Base-by-base conservation (phyloP, 148 eudicot genomes). In the Pouteria glomerata region DNA sequence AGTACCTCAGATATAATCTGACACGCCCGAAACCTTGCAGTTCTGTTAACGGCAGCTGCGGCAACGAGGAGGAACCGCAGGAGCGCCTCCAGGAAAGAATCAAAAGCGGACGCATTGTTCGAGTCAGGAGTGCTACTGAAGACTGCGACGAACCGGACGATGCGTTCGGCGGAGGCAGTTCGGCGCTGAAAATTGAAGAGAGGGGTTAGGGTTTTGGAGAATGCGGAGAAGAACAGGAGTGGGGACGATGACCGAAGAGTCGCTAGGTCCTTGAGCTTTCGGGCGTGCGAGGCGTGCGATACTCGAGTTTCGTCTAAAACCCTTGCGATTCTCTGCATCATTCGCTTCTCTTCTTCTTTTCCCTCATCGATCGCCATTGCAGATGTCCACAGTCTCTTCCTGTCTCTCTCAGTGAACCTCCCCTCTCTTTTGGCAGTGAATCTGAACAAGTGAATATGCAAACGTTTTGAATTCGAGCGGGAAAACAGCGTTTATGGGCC, bases 221-320 rank as follows among this genome's bases (percentile, higher is more conserved):
- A 95, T 5, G 89, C 81, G 16, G 80, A 19, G 73, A 77, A 73
- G 84, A 95, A 91, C 4, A 12, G 18, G 35, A 45, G 24, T 8
- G 82, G n/a, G 5, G 62, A 53, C 3, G 86, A 80, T 10, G 85
- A 80, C 74, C 81, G 84, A 74, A 95, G 96, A 57, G 72, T 60
- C 3, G 83, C 63, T 34, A 95, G 88, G 37, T 95, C 99, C 72
- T 88, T 95, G 67, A 91, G 97, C 75, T 95, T 95, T 16, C 97
- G 88, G 34, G 81, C 76, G 84, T 95, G 97, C 2, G 85, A 82
- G 29, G 99, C 99, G 74, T 85, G 66, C 0, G 99, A 89, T 23
- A 72, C 62, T 63, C 80, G 77, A 15, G 75, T 66, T 48, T 95
- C 99, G 50, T 91, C 89, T 0, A 95, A 63, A 30, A 89, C 58